Evolutionary conservation across 2,329 filamentous ascomycete genomes (phyloP), one percentile per base, ranked within the genome.

Genomic region (Penicillium sp.): DNA sequence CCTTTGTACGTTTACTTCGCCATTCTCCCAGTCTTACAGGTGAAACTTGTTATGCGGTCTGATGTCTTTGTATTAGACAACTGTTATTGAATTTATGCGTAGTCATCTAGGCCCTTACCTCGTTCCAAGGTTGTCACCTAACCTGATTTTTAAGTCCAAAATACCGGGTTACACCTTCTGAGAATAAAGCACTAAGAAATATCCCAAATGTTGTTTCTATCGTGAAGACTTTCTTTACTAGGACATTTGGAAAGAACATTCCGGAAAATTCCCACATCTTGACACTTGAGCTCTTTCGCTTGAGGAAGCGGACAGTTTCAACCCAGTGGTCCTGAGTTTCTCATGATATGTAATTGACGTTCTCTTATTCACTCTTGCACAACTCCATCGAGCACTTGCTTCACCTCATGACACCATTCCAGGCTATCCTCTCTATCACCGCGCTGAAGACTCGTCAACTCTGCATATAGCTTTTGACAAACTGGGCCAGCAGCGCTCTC

Each of bases 361-460:
- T 44, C 18, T 44, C 41, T 44, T 31, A 44, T 44, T 44, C n/a
- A 27, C 41, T 31, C 13, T 44, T 27, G 41, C 41, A 25, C 41
- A 25, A 44, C 25, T 44, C n/a, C 41, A 47, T 37, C 27, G 6
- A 18, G 34, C 15, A 27, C 46, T 27, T 48, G 46, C 46, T 48
- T 37, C 46, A 48, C 46, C 29, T 48, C 46, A 37, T 37, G 38
- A 37, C 32, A 27, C 46, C 34, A 48, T 37, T 32, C 34, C 46
- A 23, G 34, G 27, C 15, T 25, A 27, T 48, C 46, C 34, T 48
- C 31, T 6, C n/a, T 48, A n/a, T 48, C 46, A 23, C 46, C 46
- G 46, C 46, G 46, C 32, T 48, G 46, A 27, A 48, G 23, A 37
- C 46, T 37, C 15, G n/a, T 48, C 46, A 48, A 21, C 46, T 48